A percentile compares a stretch with the other conserved stretches of the same genome.
Evolutionary conservation across 192 early-diverging fungal genomes (phyloP).

Genomic region (Gigaspora rosea): DNA sequence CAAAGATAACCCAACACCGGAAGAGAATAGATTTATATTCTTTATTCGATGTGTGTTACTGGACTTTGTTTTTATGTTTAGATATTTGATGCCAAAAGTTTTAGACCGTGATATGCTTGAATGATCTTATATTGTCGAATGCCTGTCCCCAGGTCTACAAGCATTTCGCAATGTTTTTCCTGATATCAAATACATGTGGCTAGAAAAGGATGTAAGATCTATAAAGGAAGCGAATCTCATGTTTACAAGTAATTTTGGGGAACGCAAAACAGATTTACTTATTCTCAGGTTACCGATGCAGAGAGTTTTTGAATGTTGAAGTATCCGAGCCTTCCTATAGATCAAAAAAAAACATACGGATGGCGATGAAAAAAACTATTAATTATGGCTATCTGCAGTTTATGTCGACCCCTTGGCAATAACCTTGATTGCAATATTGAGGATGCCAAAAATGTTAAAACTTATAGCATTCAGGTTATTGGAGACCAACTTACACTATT

Average conservation of each 20-base stretch:
- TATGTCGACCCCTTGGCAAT: slow-evolving; percentile 10
- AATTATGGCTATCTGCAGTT: slow-evolving; percentile 26
- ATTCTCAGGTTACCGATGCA: slow-evolving; percentile 18
- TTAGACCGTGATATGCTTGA: slow-evolving; percentile 19
- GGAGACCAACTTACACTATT: slow-evolving; percentile 17
- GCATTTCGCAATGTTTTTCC: slow-evolving; percentile 14
- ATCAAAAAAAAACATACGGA: slow-evolving; percentile 23
- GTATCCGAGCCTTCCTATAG: slow-evolving; percentile 17
- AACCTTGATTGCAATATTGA: slow-evolving; percentile 23
- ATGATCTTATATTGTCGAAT: slow-evolving; percentile 23
- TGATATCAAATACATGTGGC: slow-evolving; percentile 9
- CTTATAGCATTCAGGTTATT: slow-evolving; percentile 30
- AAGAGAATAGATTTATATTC: not conserved
- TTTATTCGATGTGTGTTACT: slow-evolving; percentile 14
- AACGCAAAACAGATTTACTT: not conserved
- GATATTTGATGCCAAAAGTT: slow-evolving; percentile 24
- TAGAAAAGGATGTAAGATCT: slow-evolving; percentile 17
- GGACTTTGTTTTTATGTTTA: slow-evolving; percentile 20
- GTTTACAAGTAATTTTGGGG: not conserved
- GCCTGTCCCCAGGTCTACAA: slow-evolving; percentile 20
- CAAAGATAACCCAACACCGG: no score
- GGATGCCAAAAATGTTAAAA: slow-evolving; percentile 22
- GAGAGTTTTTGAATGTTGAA: slow-evolving; percentile 18
- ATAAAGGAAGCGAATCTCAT: slow-evolving; percentile 7
- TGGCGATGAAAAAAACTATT: slow-evolving; percentile 27